Base-by-base conservation (phyloP, 2,329 filamentous ascomycete genomes). In the Lecanicillium sp. region DNA sequence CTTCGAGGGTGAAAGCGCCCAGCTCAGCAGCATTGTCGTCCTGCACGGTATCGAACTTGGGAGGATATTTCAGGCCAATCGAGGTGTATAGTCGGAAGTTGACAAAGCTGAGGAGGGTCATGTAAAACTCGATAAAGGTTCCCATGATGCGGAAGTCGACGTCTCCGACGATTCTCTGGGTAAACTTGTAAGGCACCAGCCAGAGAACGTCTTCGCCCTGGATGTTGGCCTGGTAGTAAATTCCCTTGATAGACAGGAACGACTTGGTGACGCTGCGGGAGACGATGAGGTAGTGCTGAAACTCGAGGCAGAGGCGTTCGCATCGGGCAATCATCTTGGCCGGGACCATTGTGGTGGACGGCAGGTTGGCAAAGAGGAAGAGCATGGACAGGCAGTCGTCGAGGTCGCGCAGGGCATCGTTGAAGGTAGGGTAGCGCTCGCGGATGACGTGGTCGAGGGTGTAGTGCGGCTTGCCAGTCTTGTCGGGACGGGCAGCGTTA, bases 121-220 rank as follows among this genome's bases (percentile, higher is more conserved):
- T 95, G 71, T 98, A 98, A 62, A 98, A 98, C 61, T 98, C 90
- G 48, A 98, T 81, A 58, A 98, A 98, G 4, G 92, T 98, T 43
- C 87, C 90, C 92, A 98, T 98, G 64, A 98, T 98, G 55, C 92
- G 77, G 68, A 96, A 98, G 62, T 98, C 92, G 47, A 98, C 84
- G 62, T 98, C 92, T 42, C 84, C 87, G 29, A 92, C 86, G 12
- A 95, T 82, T 50, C 86, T 76, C 70, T 98, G 92, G 56, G 97
- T 95, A 66, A 98, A 98, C 61, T 87, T 87, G 70, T 98, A 98
- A 1, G 92, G 92, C 10, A 96, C 90, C 29, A 98, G 73, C 92
- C 92, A 98, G 49, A 97, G 72, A 36, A 98, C 84, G 55, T 97
- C 90, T 66, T 98, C 89, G 35, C 92, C 92, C 61, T 96, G 87